Base-by-base conservation (phyloP, 2,329 filamentous ascomycete species). In the Pleurostoma richardsiae region DNA sequence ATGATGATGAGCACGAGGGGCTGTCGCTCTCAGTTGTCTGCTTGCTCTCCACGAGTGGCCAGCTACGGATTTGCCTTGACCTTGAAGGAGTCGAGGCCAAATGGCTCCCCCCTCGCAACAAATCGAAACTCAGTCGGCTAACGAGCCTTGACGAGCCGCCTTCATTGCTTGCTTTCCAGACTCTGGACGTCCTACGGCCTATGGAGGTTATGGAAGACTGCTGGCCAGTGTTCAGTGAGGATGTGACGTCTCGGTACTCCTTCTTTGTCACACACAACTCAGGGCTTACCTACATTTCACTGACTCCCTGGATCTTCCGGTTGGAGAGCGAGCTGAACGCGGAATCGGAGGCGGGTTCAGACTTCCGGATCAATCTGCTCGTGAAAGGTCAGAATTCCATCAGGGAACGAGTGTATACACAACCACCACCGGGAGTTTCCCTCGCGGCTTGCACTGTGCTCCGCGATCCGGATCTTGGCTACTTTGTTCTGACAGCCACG, bases 161-260 rank as follows among this genome's bases (percentile, higher is more conserved):
- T 3, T 69, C 73, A 1, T 67, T 85, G 7, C 65, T 84, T 29
- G 79, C 78, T 0, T 83, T 84, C 58, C 80, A 85, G 55, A 78
- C 78, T 30, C 70, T 85, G 45, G 82, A 85, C 52, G 80, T 79
- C 4, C 72, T 82, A 58, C 73, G 67, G 45, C 67, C 72, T 0
- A 63, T 71, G 5, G 82, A 85, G 58, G 69, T 79, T 40, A 74
- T 65, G 48, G 70, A 77, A 38, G 75, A 76, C 40, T 72, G 72
- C 53, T 85, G 82, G 82, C 82, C 82, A 5, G 72, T 82, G 38
- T 83, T 85, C 55, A 83, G 79, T 53, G 58, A 70, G 5, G 82
- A 85, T 52, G 74, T 77, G 46, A 77, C 73, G 39, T 84, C 81
- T 4, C 73, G 80, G 31, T 85, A 85, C 59, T 76, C 71, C 10